A percentile compares a stretch with the other conserved stretches of the same genome.
phyloP scores from a whole-genome alignment of 495 filamentous ascomycete genomes.

The Coniosporium apollinis region DNA sequence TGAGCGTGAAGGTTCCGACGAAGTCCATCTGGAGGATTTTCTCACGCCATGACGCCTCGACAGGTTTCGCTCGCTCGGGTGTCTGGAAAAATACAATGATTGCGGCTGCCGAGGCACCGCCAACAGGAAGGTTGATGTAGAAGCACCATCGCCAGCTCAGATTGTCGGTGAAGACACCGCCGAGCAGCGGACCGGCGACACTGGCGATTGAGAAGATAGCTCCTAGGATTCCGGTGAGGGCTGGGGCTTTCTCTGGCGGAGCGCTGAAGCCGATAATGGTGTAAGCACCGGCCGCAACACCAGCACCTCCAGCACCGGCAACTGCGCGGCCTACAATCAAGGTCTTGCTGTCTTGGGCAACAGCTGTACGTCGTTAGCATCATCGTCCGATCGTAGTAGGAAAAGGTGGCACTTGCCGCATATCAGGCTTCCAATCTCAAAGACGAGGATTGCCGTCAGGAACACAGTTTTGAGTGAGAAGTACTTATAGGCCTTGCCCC shows the following conservation, averaged over 20 bases:
- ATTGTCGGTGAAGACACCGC: conserved; percentile 29
- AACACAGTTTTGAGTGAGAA: conserved; percentile 31
- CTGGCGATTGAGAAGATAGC: conserved; percentile 23
- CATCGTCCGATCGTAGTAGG: not conserved
- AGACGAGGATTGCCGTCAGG: conserved; percentile 4
- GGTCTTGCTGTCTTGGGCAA: conserved; percentile 10
- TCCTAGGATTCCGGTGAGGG: conserved; percentile 26
- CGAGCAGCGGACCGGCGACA: conserved; percentile 32
- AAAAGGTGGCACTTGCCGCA: conserved; percentile 3
- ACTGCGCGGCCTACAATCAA: conserved; percentile 17
- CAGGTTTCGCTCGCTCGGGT: conserved; percentile 17
- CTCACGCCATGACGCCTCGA: conserved; percentile 15
- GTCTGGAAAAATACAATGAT: conserved; percentile 28
- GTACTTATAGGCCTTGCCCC: conserved; percentile 37
- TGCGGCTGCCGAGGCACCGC: conserved; percentile 22
- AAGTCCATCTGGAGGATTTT: conserved; percentile 17
- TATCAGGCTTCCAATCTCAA: conserved; percentile 10
- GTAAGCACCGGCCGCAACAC: conserved; percentile 14
- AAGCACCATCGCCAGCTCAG: conserved; percentile 38
- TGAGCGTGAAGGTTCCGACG: conserved; percentile 9
- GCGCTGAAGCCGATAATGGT: conserved; percentile 19
- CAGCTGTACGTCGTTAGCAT: not conserved
- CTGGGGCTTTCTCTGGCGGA: conserved; percentile 20
- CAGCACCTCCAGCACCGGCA: conserved; percentile 13
- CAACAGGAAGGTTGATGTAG: conserved; percentile 38